Conservation (phyloP, 768 basidiomycete genomes). For the Dioszegia crocea region DNA sequence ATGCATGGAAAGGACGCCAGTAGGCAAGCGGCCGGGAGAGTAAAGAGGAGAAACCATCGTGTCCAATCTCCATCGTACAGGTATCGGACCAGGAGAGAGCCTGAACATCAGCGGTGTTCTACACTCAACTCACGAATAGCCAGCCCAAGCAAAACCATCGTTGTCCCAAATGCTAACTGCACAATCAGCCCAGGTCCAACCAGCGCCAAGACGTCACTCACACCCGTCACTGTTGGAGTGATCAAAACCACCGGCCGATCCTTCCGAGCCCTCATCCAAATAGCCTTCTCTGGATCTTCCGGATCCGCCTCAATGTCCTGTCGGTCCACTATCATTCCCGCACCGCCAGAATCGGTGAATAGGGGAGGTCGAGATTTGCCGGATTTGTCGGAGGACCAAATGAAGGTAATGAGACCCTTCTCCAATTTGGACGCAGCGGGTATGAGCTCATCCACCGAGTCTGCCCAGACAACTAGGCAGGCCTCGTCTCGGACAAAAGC, state of each 20-base stretch:
- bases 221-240: conserved; percentile 24
- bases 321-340: conserved; percentile 19
- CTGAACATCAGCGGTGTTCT: conserved; percentile 46
- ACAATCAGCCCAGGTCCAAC: no score
- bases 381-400: conserved; percentile 60
- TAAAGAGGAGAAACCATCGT: conserved; percentile 63
- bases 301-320: conserved; percentile 18
- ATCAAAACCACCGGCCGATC: conserved; percentile 22
- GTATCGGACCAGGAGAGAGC: conserved; percentile 62
- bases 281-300: conserved; percentile 13
- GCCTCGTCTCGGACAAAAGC: conserved; percentile 83
- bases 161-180: conserved; percentile 17
- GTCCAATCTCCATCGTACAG: conserved; percentile 60
- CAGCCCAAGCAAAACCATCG: conserved; percentile 14
- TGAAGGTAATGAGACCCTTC: conserved; percentile 70
- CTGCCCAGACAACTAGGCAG: conserved; percentile 78
- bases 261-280: conserved; percentile 1
- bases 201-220: no score
- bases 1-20: conserved; percentile 48
- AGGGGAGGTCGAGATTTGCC: conserved; percentile 25
- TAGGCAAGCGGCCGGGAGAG: conserved; percentile 67
- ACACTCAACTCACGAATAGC: conserved; percentile 51
- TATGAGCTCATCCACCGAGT: conserved; percentile 71
- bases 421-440: conserved; percentile 56
- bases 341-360: conserved; percentile 31